A percentile compares a stretch with the other conserved stretches of the same genome.
Conservation (phyloP, 768 basidiomycete species). For the Hypsizygus marmoreus region DNA sequence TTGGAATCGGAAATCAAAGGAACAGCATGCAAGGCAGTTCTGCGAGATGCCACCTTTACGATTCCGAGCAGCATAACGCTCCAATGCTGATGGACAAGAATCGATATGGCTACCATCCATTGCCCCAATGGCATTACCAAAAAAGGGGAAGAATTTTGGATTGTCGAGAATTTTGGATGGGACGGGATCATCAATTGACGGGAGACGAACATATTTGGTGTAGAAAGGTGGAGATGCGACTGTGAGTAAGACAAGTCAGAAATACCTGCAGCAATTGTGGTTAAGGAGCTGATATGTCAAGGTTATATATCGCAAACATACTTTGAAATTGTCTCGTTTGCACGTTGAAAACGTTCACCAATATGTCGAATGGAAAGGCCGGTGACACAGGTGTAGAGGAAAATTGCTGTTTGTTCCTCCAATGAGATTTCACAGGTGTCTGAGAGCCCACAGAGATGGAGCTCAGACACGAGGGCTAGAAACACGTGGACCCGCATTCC, state of each 20-base stretch:
- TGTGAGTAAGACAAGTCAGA: not conserved
- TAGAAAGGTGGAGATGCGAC: conserved; percentile 18
- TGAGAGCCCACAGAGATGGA: conserved; percentile 14
- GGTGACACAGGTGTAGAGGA: conserved; percentile 25
- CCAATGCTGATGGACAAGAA: conserved; percentile 7
- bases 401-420: conserved; percentile 27
- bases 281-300: not conserved
- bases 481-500: conserved; percentile 21
- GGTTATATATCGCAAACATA: conserved; percentile 8
- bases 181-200: conserved; percentile 1
- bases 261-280: conserved; percentile 8
- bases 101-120: conserved; percentile 22
- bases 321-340: conserved; percentile 31
- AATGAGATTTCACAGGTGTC: conserved; percentile 21
- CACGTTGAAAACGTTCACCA: conserved; percentile 29
- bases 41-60: conserved; percentile 24
- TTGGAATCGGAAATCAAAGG: conserved; percentile 26
- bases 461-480: conserved; percentile 12
- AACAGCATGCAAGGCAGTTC: conserved; percentile 29
- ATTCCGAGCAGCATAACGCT: conserved; percentile 7
- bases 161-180: conserved; percentile 16
- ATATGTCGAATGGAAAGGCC: conserved; percentile 21
- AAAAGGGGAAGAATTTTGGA: conserved; percentile 26
- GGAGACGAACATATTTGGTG: conserved; percentile 13
- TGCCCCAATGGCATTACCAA: conserved; percentile 23